Base-by-base conservation (phyloP, 2,329 filamentous ascomycete species). In the Alternaria triticimaculans region DNA sequence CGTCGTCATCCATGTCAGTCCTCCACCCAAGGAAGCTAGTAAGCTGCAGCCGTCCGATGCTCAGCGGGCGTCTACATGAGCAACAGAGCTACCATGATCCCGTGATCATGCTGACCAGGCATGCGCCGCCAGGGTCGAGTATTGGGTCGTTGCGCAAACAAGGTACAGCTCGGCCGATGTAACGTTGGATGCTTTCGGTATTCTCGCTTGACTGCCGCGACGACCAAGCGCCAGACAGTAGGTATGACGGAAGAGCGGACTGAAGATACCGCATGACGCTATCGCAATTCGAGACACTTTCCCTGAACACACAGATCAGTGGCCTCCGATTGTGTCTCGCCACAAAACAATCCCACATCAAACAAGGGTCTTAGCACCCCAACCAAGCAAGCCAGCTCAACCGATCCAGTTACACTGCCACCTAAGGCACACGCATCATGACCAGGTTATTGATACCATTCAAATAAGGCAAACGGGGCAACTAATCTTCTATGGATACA, bases 31-130 rank as follows among this genome's bases (percentile, higher is more conserved):
- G 20, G 14, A 11, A 26, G 46, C 46, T 53, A 30, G 33, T 20
- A n/a, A 41, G 5, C 37, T 64, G 68, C 60, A 67, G 66, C 59
- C 61, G 61, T 44, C 68, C 66, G 55, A 33, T 9, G 15, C 51
- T 53, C 58, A 66, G 55, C 58, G 43, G 61, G 53, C 48, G 54
- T 60, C 50, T 23, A 30, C 62, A 53, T 58, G 28, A 26, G 46
- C 33, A 30, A 49, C 46, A 44, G 6, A 37, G 12, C 46, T 49
- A 14, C 14, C 20, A 23, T 56, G 20, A 20, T 56, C 62, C 37
- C 43, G 45, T 55, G 45, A 62, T 25, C 14, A n/a, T 46, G 7
- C 11, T 41, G n/a, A 20, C 44, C 18, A 15, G 21, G 57, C 37
- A 20, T 26, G 53, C 58, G 59, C 49, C 51, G 54, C 50, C 41